Evolutionary conservation across 345 rosid species (phyloP).

Genomic region (Populus alba): DNA sequence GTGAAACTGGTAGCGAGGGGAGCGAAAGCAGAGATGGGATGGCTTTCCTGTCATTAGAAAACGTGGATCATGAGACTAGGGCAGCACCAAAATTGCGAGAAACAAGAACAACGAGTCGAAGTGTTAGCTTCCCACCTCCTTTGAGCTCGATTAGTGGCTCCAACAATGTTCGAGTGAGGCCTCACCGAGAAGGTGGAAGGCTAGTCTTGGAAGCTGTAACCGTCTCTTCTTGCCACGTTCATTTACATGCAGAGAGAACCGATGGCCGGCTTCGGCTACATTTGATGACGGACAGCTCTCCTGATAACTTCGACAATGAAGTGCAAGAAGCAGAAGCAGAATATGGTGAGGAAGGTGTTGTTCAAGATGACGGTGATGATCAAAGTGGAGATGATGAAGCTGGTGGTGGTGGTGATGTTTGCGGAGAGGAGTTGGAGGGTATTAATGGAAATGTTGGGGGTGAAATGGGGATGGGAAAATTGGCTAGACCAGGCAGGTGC

Average conservation of each 20-base stretch:
- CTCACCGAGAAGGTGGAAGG: conserved; percentile 18
- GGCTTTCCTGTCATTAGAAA: not conserved
- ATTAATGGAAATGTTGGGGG: not conserved
- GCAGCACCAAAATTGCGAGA: not conserved
- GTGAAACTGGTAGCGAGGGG: conserved; percentile 22
- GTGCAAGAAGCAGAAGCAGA: conserved; percentile 3
- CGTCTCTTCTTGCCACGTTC: conserved; percentile 1
- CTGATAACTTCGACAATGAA: not conserved
- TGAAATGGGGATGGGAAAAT: conserved; percentile 12
- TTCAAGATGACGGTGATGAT: not conserved
- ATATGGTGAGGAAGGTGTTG: not conserved
- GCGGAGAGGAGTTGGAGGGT: not conserved
- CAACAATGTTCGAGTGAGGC: conserved; percentile 14
- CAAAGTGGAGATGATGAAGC: not conserved
- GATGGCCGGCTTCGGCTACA: conserved; percentile 26
- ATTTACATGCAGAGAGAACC: conserved; percentile 23
- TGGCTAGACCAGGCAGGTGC: conserved; percentile 10
- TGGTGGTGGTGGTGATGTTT: not conserved
- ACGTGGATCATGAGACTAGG: not conserved
- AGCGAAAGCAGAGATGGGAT: conserved; percentile 1
- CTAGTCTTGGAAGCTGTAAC: conserved; percentile 24
- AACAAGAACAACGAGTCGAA: conserved; percentile 4
- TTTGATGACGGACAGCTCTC: not conserved
- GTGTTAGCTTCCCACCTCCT: conserved; percentile 24
- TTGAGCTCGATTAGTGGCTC: conserved; percentile 20